Percentiles rank a stretch among this genome's conserved stretches.
Evolutionary conservation across 2,329 filamentous ascomycete genomes (phyloP).

Genomic region (Chalaropsis ovoidea): DNA sequence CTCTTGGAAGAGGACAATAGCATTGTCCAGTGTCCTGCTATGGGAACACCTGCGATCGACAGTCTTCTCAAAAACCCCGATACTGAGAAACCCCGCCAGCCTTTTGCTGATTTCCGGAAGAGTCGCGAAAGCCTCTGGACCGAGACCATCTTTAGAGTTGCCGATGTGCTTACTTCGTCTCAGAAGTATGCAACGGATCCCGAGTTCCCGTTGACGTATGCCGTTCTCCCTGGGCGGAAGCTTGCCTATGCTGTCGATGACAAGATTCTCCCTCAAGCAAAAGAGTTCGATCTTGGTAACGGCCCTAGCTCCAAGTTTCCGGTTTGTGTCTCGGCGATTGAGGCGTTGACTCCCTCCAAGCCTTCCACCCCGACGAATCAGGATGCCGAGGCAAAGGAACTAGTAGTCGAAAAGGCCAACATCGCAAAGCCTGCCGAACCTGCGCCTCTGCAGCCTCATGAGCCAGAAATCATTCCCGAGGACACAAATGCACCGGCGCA

Average conservation of each 20-base stretch:
- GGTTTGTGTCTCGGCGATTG: conserved; percentile 20
- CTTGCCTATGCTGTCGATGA: conserved; percentile 24
- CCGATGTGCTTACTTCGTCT: conserved; percentile 21
- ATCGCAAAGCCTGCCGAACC: neutral
- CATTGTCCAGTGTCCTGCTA: conserved; percentile 18
- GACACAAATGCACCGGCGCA: neutral
- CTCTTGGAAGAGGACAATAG: conserved; percentile 26
- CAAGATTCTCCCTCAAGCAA: conserved; percentile 17
- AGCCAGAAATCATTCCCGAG: neutral
- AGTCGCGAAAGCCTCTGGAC: conserved; percentile 19
- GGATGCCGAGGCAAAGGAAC: neutral
- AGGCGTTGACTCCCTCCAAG: conserved; percentile 12
- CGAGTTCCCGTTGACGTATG: conserved; percentile 22
- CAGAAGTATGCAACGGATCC: conserved; percentile 21
- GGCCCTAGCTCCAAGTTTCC: conserved; percentile 22
- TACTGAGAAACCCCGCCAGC: conserved; percentile 6
- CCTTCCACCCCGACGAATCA: neutral
- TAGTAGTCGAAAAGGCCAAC: neutral
- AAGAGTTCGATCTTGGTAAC: conserved; percentile 19
- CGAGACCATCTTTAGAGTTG: conserved; percentile 21
- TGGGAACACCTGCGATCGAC: conserved; percentile 20
- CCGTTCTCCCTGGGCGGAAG: conserved; percentile 16
- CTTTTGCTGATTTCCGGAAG: conserved; percentile 10
- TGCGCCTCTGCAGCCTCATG: neutral
- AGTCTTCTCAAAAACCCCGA: conserved; percentile 14